A percentile compares a stretch with the other conserved stretches of the same genome.
phyloP scores from a whole-genome alignment of 2,329 filamentous ascomycete species.

The Rachicladosporium sp. region DNA sequence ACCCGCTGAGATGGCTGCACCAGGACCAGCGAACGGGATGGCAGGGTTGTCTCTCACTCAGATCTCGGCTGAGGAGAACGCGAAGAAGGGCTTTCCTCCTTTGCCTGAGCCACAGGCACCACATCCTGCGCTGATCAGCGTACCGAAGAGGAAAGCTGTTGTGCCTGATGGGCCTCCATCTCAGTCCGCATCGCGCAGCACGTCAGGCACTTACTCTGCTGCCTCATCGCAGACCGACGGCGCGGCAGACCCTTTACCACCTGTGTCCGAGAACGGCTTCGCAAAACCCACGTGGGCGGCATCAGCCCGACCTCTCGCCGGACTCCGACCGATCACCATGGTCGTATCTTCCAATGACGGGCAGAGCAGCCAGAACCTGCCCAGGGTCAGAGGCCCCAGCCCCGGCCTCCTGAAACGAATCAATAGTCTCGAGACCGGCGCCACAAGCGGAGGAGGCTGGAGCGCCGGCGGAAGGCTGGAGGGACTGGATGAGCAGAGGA shows the following conservation, averaged over 20 bases:
- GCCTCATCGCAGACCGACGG: no score
- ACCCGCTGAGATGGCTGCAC: conserved; percentile 21
- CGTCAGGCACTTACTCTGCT: no score
- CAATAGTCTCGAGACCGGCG: conserved; percentile 29
- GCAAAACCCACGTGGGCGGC: conserved; percentile 23
- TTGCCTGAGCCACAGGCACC: conserved; percentile 1
- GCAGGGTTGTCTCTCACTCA: conserved; percentile 1
- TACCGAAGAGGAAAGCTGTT: conserved; percentile 34
- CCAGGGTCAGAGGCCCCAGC: conserved; percentile 24
- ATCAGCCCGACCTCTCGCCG: conserved; percentile 7
- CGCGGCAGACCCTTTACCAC: no score
- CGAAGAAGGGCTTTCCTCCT: conserved; percentile 9
- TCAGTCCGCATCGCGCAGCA: not conserved
- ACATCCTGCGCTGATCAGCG: conserved; percentile 13
- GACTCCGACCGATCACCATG: not conserved
- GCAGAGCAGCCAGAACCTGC: conserved; percentile 6
- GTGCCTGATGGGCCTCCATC: conserved; percentile 1
- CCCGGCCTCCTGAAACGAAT: conserved; percentile 34
- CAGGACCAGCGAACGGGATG: conserved; percentile 3
- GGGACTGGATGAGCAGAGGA: not conserved
- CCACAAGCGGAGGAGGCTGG: not conserved
- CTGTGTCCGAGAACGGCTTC: conserved; percentile 10
- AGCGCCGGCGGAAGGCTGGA: conserved; percentile 4
- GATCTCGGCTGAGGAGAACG: conserved; percentile 7
- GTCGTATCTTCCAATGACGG: conserved; percentile 1